These are phyloP conservation scores for Xylaria nigripes DNA, from an alignment of 495 filamentous ascomycete species.

Conservation along the genomic window DNA sequence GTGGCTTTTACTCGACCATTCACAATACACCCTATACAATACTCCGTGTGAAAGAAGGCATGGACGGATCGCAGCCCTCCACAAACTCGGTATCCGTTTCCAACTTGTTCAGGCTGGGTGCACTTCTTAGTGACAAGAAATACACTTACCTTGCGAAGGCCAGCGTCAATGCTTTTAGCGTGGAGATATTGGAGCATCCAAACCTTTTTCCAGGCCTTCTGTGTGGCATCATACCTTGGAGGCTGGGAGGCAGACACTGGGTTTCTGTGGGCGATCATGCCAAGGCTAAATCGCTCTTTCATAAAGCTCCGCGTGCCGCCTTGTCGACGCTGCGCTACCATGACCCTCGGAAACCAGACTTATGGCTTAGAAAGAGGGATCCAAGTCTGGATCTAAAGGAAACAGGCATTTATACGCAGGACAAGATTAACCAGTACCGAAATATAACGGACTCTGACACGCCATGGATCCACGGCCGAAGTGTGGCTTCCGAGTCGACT, in stretches of 20 bases:
- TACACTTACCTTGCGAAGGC: slow-evolving; percentile 59
- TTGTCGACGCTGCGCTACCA: slow-evolving; percentile 23
- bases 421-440: neutral
- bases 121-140: slow-evolving; percentile 56
- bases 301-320: slow-evolving; percentile 19
- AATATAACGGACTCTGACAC: slow-evolving; percentile 1
- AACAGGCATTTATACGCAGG: slow-evolving; percentile 6
- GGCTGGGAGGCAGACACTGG: slow-evolving; percentile 42
- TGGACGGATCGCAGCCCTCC: slow-evolving; percentile 83
- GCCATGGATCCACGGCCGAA: slow-evolving; percentile 1
- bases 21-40: slow-evolving; percentile 62
- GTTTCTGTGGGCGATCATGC: slow-evolving; percentile 15
- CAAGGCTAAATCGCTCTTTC: slow-evolving; percentile 9
- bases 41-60: slow-evolving; percentile 84
- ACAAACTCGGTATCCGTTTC: slow-evolving; percentile 76
- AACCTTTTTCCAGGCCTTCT: slow-evolving; percentile 78
- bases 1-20: slow-evolving; percentile 85
- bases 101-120: slow-evolving; percentile 73
- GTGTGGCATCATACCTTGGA: slow-evolving; percentile 58
- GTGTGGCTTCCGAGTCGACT: neutral
- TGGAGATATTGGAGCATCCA: slow-evolving; percentile 85
- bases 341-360: slow-evolving; percentile 3
- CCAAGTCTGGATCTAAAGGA: slow-evolving; percentile 6
- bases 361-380: slow-evolving; percentile 20
- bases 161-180: slow-evolving; percentile 76